Base-by-base conservation (phyloP, 768 basidiomycete genomes). In the Coprinopsis marcescibilis region DNA sequence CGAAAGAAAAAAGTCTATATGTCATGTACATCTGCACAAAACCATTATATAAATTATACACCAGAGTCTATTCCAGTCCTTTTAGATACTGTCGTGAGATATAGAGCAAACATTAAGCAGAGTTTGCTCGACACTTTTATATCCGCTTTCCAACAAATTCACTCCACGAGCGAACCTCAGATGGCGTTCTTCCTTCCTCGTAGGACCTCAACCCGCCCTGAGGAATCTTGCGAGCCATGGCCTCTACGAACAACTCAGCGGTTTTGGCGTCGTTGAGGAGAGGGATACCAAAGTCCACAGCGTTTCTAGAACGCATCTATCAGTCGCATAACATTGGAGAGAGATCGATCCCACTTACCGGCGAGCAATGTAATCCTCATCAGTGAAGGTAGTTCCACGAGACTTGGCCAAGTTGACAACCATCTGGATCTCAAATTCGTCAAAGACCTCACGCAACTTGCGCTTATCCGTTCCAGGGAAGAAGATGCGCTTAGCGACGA, bases 381-480 rank as follows among this genome's bases (percentile, higher is more conserved):
- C 96, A 11, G 81, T 72, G 11, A 83, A 80, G 56, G 81, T 80
- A 33, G 68, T 70, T 26, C 85, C 94, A 4, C 92, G 83, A 45
- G 78, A 68, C 57, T 83, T 80, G 10, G 95, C 85, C 43, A 99
- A 76, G 69, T 98, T 97, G 67, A 98, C 81, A 34, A 99, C 96
- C 38, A 82, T 85, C 59, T 92, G 86, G 56, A 99, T 95, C 54
- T 97, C 89, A 63, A 85, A 86, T 65, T 95, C 88, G 63, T 91
- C 89, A 52, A 90, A 94, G 11, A 95, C 95, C 62, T 92, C 85
- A 27, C 90, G 85, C 13, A 98, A 73, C 65, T 89, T 92, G 39
- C 96, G 77, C 75, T 99, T 98, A 68, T 99, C 96, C 52, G 89
- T 83, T 41, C 86, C 87, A 3, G 96, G 96, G 84, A 99, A 95